Base-by-base conservation (phyloP, 225 moss, liverwort and hornwort genomes). In the Ulota crispa region DNA sequence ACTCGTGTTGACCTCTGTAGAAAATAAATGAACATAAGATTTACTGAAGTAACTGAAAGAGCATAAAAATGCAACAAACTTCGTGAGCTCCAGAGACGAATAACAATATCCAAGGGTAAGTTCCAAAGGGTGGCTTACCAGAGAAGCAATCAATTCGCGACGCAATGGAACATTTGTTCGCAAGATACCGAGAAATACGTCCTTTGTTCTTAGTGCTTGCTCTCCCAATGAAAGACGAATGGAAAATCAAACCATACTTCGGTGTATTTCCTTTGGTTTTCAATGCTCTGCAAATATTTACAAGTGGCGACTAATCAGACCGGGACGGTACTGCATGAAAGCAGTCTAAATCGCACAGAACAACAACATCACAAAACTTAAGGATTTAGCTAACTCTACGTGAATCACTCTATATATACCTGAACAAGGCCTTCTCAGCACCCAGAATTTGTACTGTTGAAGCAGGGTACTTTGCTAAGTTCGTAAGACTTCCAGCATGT, bases 181-280 rank as follows among this genome's bases (percentile, higher is more conserved):
- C 95, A 56, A 97, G 93, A 82, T 97, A 97, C 24, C 97, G 93
- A 34, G 97, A 97, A 39, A 97, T 97, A 14, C 95, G 89, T 34
- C 97, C 97, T 83, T 97, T 97, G 78, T 95, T 97, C 42, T 92
- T 92, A 0, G 94, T 89, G 56, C 87, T 87, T 7, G 95, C 97
- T 68, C 97, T 92, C 36, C 97, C 97, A 62, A 95, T 97, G 69
- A 97, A 97, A 11, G 95, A 93, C 5, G 95, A 98, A 70, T 95
- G 97, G 67, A 95, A 98, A 54, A 98, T 98, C 52, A 95, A 88
- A 62, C 95, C 97, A 52, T 95, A 98, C 71, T 97, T 97, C 0
- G 97, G 95, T 8, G 97, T 98, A 26, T 98, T 98, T 41, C 97
- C 97, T 75, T 95, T 98, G 7, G 95, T 98, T 85, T 98, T 98